Evolutionary conservation across 2,329 filamentous ascomycete genomes (phyloP).

Genomic region (Cercospora sp.): DNA sequence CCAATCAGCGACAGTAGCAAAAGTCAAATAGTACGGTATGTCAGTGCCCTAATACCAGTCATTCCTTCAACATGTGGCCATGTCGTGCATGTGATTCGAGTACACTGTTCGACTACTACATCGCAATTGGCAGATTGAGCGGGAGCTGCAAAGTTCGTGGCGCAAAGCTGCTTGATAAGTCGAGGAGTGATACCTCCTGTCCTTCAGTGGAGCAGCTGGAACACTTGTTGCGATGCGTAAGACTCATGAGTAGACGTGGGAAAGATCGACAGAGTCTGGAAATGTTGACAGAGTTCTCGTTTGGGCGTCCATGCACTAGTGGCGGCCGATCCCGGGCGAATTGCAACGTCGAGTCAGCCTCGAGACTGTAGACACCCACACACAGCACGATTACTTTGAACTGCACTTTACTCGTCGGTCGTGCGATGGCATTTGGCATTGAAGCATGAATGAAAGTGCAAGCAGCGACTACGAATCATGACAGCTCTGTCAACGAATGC

Average conservation of each 20-base stretch:
- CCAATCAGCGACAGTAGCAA: background rate
- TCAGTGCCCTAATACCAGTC: background rate
- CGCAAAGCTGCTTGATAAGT: background rate
- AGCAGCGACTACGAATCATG: no score
- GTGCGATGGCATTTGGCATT: no score
- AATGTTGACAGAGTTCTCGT: background rate
- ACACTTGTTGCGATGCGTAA: background rate
- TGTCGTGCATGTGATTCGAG: background rate
- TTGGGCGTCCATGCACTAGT: background rate
- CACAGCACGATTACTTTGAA: no score
- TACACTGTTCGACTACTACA: background rate
- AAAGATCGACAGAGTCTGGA: background rate
- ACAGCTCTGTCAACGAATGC: no score
- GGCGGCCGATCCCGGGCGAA: background rate
- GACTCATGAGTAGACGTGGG: background rate
- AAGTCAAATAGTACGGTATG: background rate
- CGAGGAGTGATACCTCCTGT: background rate
- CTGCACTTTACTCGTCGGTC: no score
- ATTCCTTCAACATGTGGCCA: background rate
- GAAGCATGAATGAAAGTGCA: no score
- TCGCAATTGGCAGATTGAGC: background rate
- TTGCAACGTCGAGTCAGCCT: background rate
- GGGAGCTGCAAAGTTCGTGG: background rate
- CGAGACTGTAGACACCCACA: no score
- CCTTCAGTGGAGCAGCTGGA: background rate